These are phyloP conservation scores for Linaria vulgaris DNA, from an alignment of 257 asterid species.

Conservation along the genomic window DNA sequence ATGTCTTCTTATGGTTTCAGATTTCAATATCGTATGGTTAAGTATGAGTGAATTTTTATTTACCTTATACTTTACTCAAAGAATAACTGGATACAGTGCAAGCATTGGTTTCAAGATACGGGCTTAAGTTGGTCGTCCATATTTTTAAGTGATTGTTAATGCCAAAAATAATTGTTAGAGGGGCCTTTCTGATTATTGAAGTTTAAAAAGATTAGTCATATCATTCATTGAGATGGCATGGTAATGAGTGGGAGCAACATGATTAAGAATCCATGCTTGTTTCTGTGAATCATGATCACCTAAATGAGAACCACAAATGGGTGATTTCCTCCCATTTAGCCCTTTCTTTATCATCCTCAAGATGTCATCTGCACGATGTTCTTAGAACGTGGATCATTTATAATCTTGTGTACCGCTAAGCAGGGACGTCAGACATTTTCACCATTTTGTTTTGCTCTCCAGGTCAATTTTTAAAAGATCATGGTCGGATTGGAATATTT, in stretches of 20 bases:
- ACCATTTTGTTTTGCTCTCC: conserved; percentile 28
- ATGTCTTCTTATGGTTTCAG: too few species aligned
- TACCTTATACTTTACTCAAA: too few species aligned
- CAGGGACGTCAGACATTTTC: conserved; percentile 21
- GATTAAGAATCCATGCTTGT: neutral
- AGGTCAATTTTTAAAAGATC: conserved; percentile 77
- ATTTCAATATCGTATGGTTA: too few species aligned
- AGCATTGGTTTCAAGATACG: too few species aligned
- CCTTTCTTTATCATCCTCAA: conserved; percentile 6
- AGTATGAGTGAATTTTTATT: too few species aligned
- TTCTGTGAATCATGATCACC: neutral
- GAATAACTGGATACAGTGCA: too few species aligned
- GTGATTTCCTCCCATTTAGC: neutral
- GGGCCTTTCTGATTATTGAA: too few species aligned
- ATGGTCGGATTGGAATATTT: conserved; percentile 85
- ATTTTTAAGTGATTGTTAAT: too few species aligned
- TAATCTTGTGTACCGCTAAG: conserved; percentile 21
- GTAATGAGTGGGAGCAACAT: neutral
- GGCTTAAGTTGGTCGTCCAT: too few species aligned
- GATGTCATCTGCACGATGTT: conserved; percentile 9
- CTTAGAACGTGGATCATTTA: neutral
- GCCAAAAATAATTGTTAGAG: too few species aligned
- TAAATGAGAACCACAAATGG: conserved; percentile 10
- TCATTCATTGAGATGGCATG: neutral
- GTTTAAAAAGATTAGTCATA: too few species aligned